phyloP scores from a whole-genome alignment of 352 stramenopile species.

The Blastocystis sp. region DNA sequence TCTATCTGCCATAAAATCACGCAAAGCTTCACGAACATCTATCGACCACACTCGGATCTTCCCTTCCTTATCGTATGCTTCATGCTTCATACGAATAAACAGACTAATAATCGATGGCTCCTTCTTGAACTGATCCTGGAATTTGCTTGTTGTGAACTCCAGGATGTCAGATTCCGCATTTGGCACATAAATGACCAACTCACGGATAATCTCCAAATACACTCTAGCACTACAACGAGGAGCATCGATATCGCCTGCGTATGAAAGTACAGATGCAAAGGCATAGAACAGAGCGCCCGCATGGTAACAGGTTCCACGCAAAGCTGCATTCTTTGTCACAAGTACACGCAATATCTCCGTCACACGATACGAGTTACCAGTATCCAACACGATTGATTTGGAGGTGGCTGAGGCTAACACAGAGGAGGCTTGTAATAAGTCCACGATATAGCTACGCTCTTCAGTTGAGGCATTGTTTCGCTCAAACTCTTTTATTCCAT shows the following conservation, averaged over 20 bases:
- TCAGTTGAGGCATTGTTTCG: background rate
- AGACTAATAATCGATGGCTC: conserved; percentile 3
- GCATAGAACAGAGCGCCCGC: conserved; percentile 13
- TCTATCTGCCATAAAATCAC: background rate
- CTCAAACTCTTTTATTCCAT: background rate
- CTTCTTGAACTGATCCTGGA: conserved; percentile 26
- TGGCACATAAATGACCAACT: conserved; percentile 1
- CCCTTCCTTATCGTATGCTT: background rate
- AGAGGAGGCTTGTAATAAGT: background rate
- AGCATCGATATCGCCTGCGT: background rate
- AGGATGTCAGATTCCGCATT: background rate
- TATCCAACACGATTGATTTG: background rate
- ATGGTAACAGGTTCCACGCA: conserved; percentile 26
- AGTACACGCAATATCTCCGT: background rate
- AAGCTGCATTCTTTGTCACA: background rate
- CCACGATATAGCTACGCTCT: background rate
- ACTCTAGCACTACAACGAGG: background rate
- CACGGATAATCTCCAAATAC: background rate
- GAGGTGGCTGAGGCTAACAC: background rate
- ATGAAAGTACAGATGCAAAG: background rate
- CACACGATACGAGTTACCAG: background rate
- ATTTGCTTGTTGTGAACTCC: background rate
- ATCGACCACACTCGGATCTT: background rate
- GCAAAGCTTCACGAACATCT: background rate
- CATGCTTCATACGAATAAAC: conserved; percentile 28